Conservation (phyloP, 2,329 filamentous ascomycete species). For the Colletotrichum eremochloae region DNA sequence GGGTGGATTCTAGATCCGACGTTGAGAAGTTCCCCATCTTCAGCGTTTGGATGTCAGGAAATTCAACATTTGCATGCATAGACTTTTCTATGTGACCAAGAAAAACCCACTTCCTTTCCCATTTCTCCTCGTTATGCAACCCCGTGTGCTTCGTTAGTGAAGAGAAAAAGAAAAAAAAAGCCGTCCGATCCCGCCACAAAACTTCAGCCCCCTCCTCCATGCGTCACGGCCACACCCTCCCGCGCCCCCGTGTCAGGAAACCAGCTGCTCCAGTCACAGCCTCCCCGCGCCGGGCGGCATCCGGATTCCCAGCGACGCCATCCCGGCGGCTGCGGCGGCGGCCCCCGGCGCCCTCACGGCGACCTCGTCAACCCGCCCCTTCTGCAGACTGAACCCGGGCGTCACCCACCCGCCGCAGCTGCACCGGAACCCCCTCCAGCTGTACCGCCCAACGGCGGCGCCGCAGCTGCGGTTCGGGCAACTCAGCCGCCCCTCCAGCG, state of each 20-base stretch:
- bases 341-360: slow-evolving; percentile 46
- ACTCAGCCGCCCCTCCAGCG: slow-evolving; percentile 84
- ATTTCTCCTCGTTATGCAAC: neutral
- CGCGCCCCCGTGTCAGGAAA: neutral
- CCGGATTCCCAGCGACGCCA: slow-evolving; percentile 61
- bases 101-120: neutral
- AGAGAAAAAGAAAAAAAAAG: neutral
- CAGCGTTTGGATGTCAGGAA: neutral
- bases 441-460: slow-evolving; percentile 89
- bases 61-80: neutral
- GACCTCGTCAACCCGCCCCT: slow-evolving; percentile 83
- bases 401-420: slow-evolving; percentile 92
- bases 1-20: neutral
- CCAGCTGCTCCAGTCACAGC: slow-evolving; percentile 6
- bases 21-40: neutral
- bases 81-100: neutral
- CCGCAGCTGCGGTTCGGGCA: slow-evolving; percentile 86
- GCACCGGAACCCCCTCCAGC: slow-evolving; percentile 96
- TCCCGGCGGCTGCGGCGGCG: slow-evolving; percentile 38
- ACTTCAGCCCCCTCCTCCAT: neutral
- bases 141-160: neutral
- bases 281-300: slow-evolving; percentile 63
- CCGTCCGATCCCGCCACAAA: neutral
- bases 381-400: slow-evolving; percentile 88
- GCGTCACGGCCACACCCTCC: neutral